Evolutionary conservation across 1,284 basidiomycete genomes (phyloP), one percentile per base, ranked within the genome.

Genomic region (Tetrapyrgos nigripes): DNA sequence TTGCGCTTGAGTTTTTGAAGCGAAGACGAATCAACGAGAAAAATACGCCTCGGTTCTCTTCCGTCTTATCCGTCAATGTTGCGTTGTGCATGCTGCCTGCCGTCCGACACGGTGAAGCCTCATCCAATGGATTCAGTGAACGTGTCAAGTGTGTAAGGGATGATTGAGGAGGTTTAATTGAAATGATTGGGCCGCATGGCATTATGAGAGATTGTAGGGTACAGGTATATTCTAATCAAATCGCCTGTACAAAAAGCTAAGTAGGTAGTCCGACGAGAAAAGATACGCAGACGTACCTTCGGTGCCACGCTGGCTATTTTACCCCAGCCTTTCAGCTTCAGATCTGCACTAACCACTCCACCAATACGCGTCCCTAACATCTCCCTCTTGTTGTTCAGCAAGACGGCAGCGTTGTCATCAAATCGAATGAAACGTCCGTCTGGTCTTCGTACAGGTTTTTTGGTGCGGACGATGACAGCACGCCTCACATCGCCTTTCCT

Each of bases 401-500:
- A 79, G 1, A 99, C 96, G 31, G 91, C 96, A 0, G 97, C 97
- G 71, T 98, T 98, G 82, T 99, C 97, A 77, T 99, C 97, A 76
- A 99, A 99, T 51, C 94, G 86, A 68, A 96, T 82, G 64, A 86
- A 82, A 13, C 93, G 84, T 4, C 95, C 96, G 73, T 97, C 95
- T n/a, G 94, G 91, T 69, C 94, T 79, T 44, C 86, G 83, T 10
- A 92, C 88, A 47, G 88, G 76, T 75, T 96, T 96, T 67, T 88
- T 87, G 13, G 95, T 97, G 51, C 97, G 88, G 17, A 99, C 96
- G 60, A 99, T 92, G 64, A 99, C 92, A 1, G 97, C 97, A 62
- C 96, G 88, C 27, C 96, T 87, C 48, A 99, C 93, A 71, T 99
- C 97, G 40, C 97, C 97, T 60, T 89, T 85, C 46, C 95, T 87